Base-by-base conservation (phyloP, 306 rosid genomes). In the Acmispon strigosus region DNA sequence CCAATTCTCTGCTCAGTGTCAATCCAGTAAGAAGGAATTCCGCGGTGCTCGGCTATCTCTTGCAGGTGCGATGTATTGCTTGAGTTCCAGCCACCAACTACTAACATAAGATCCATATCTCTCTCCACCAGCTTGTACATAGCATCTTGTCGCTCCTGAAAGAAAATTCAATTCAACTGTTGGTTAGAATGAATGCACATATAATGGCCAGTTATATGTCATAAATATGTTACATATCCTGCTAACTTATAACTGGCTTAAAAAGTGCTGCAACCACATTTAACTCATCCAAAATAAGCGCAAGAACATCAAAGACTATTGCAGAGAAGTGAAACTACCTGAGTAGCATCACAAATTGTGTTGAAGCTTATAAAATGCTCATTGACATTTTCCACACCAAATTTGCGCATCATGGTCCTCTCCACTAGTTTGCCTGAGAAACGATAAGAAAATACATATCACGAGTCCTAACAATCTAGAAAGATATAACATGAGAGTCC, bases 121-220 rank as follows among this genome's bases (percentile, higher is more conserved):
- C 86, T 59, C 78, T 89, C 96, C 56, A 94, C 99, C 27, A 94
- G 85, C 94, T 94, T 89, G 84, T 83, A 91, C 92, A 94, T 94
- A n/a, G 99, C 99, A 82, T 94, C 97, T 87, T 94, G 99, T 45
- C 99, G 85, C 86, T 94, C 99, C 99, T 91, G 86, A 65, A 76
- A 70, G 15, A 54, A 22, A 59, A 48, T 14, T 59, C 20, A 75
- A 52, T 27, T 48, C 43, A 64, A 36, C 17, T 42, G 8, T 52
- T 54, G 12, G 54, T 57, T 22, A 65, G 64, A 77, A 55, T 11
- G 24, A 70, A 43, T 6, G n/a, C 16, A 7, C 22, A 52, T 14
- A 29, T 12, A 61, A 13, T 41, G 18, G 57, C 34, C 49, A 50
- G 13, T 17, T 7, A 39, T 7, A 44, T n/a, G 70, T 24, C 42